Evolutionary conservation across 2,329 filamentous ascomycete genomes (phyloP).

Genomic region (Triangularia verruculosa): DNA sequence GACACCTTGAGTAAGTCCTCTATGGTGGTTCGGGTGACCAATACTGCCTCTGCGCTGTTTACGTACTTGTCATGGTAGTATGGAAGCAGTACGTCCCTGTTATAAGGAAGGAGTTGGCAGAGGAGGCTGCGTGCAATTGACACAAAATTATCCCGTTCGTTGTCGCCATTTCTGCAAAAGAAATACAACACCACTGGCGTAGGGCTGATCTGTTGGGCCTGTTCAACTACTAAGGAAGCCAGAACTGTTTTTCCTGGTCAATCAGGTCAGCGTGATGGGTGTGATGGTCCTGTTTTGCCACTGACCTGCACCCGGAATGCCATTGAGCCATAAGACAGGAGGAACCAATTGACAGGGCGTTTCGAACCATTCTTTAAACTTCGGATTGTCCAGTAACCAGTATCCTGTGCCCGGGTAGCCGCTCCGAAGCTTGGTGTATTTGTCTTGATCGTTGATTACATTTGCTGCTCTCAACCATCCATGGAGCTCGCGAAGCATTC

Average conservation of each 20-base stretch:
- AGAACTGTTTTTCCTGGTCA: slow-evolving; percentile 9
- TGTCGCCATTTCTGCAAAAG: slow-evolving; percentile 6
- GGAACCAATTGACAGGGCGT: background rate
- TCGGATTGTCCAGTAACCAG: background rate
- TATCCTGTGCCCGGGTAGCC: background rate
- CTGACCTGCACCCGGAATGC: slow-evolving; percentile 11
- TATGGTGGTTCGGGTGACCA: slow-evolving; percentile 12
- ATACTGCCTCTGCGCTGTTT: background rate
- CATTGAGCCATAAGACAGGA: slow-evolving; percentile 9
- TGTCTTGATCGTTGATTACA: background rate
- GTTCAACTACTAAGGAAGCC: slow-evolving; percentile 5
- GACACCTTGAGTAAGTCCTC: slow-evolving; percentile 29
- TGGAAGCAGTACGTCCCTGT: background rate
- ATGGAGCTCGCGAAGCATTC: background rate
- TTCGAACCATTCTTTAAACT: slow-evolving; percentile 1
- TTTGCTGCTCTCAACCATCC: background rate
- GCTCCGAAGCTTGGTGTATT: background rate
- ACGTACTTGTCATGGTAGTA: background rate
- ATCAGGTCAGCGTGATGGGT: background rate
- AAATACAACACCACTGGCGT: background rate
- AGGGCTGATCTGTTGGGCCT: background rate
- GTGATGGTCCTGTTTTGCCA: background rate
- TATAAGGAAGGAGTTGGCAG: background rate
- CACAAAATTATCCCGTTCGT: slow-evolving; percentile 3
- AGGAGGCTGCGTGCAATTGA: background rate